Conservation (phyloP, 345 rosid genomes). For the Eucalyptus pauciflora region DNA sequence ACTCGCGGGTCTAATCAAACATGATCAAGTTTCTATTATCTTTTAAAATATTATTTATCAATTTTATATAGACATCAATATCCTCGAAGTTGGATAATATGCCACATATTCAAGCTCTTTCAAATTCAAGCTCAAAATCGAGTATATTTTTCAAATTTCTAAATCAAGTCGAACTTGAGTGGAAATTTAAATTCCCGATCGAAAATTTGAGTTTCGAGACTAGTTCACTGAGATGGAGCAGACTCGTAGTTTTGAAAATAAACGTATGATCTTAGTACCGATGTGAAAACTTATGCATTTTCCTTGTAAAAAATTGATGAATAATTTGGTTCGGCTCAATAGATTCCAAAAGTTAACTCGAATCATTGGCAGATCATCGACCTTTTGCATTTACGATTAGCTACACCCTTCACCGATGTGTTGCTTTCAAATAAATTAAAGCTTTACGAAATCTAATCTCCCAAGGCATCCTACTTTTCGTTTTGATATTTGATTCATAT, state of each 20-base stretch:
- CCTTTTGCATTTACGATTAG: background rate
- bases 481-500: background rate
- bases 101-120: background rate
- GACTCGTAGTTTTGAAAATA: background rate
- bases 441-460: background rate
- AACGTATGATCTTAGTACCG: background rate
- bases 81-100: background rate
- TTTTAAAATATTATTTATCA: background rate
- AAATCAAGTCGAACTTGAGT: background rate
- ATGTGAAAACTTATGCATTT: background rate
- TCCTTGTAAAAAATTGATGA: too few species aligned
- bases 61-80: background rate
- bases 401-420: background rate
- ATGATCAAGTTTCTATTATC: background rate
- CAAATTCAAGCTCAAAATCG: background rate
- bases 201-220: background rate
- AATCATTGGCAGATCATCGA: rapidly evolving
- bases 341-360: background rate
- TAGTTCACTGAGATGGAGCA: background rate
- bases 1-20: background rate
- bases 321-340: rapidly evolving
- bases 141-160: background rate
- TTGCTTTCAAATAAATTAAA: background rate
- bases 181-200: background rate
- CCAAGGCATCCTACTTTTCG: rapidly evolving